Conservation (phyloP, 345 rosid genomes). For the Syzygium grande region DNA sequence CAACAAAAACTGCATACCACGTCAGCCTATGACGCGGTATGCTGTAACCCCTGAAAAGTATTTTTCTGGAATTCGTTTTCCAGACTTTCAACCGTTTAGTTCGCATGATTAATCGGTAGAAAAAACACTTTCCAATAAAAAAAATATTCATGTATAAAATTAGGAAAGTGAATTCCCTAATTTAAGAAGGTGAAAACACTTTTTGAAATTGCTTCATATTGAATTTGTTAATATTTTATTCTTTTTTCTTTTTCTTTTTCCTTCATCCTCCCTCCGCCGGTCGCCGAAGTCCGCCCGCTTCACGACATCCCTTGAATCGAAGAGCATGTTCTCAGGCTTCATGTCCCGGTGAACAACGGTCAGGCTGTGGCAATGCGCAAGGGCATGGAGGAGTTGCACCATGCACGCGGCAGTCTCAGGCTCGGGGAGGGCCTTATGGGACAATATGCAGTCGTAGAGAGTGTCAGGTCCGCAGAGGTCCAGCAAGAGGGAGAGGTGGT, state of each 20-base stretch:
- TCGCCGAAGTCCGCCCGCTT: constrained; percentile 66
- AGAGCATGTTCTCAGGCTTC: constrained; percentile 59
- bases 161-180: no score
- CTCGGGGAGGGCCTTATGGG: constrained; percentile 30
- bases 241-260: no score
- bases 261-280: constrained; percentile 5
- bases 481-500: neutral
- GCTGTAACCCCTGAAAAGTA: no score
- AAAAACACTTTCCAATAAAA: no score
- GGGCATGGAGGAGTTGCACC: constrained; percentile 38
- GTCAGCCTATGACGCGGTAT: no score
- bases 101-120: no score
- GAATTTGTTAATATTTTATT: no score
- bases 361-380: constrained; percentile 62
- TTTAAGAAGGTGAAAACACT: no score
- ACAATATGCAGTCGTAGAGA: constrained; percentile 36
- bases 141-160: no score
- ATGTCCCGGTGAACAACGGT: constrained; percentile 73
- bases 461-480: constrained; percentile 42
- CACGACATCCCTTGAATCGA: constrained; percentile 25
- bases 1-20: constrained; percentile 13
- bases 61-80: no score
- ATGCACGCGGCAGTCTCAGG: constrained; percentile 29
- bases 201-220: no score
- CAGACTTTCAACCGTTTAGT: no score